phyloP scores from a whole-genome alignment of 73 alveolate species.

The Paramecium tetraurelia region DNA sequence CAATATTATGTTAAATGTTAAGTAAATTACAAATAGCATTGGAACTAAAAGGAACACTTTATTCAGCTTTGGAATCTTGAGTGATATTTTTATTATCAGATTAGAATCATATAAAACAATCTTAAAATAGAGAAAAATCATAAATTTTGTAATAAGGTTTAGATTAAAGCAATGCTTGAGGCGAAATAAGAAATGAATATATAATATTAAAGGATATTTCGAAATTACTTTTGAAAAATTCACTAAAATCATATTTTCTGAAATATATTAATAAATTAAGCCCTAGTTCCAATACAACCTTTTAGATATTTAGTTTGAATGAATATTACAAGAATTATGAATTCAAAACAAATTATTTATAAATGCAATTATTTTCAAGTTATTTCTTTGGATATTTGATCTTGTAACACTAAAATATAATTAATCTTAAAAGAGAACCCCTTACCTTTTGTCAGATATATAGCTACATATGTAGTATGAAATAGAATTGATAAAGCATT shows the following conservation, averaged over 20 bases:
- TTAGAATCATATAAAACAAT: too few species aligned
- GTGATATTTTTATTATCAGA: too few species aligned
- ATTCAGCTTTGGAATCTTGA: too few species aligned
- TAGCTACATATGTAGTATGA: background rate
- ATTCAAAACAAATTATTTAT: background rate
- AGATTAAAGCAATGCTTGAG: too few species aligned
- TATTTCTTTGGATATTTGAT: background rate
- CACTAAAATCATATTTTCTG: background rate
- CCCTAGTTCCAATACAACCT: background rate
- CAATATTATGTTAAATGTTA: too few species aligned
- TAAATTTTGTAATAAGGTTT: too few species aligned
- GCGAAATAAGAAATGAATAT: too few species aligned
- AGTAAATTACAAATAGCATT: too few species aligned
- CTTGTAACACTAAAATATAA: background rate
- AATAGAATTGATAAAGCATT: background rate
- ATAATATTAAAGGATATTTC: too few species aligned
- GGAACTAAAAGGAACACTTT: too few species aligned
- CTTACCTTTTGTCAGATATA: background rate
- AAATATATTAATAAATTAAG: background rate
- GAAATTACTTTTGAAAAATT: too few species aligned
- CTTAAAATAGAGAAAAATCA: too few species aligned
- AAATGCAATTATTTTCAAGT: background rate
- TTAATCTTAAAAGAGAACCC: background rate
- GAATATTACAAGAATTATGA: background rate
- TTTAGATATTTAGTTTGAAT: background rate